These are phyloP conservation scores for Colletotrichum cuscutae DNA, from an alignment of 2,329 filamentous ascomycete genomes.

Conservation along the genomic window DNA sequence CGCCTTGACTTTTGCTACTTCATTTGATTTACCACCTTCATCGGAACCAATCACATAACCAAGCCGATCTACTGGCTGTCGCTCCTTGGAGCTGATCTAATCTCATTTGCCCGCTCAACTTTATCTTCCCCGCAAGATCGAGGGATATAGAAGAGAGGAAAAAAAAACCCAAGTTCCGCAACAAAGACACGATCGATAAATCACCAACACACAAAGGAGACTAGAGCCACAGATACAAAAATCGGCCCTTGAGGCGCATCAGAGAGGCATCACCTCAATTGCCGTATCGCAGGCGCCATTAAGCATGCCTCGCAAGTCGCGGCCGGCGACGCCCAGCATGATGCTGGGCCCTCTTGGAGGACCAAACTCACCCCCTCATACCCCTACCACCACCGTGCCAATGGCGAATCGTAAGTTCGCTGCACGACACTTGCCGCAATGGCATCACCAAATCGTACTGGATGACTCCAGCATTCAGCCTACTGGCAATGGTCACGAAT, in stretches of 20 bases:
- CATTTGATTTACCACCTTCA: background rate
- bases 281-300: background rate
- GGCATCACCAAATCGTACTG: constrained; percentile 42
- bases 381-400: constrained; percentile 52
- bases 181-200: constrained; percentile 24
- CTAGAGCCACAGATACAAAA: background rate
- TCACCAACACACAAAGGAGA: constrained; percentile 5
- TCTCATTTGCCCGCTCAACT: constrained; percentile 26
- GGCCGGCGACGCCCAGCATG: constrained; percentile 55
- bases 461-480: constrained; percentile 55
- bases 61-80: constrained; percentile 22
- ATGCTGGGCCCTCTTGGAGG: constrained; percentile 47
- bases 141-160: constrained; percentile 8
- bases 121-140: constrained; percentile 22
- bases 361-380: constrained; percentile 60
- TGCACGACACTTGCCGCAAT: constrained; percentile 45
- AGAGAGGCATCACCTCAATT: background rate
- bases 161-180: constrained; percentile 9
- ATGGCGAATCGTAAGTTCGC: constrained; percentile 45
- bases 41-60: constrained; percentile 4
- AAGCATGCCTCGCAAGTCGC: constrained; percentile 48
- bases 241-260: background rate
- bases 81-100: constrained; percentile 29
- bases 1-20: constrained; percentile 46
- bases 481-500: constrained; percentile 53